These are phyloP conservation scores for Aspergillus cejpii DNA, from an alignment of 2,329 filamentous ascomycete species.

Conservation along the genomic window DNA sequence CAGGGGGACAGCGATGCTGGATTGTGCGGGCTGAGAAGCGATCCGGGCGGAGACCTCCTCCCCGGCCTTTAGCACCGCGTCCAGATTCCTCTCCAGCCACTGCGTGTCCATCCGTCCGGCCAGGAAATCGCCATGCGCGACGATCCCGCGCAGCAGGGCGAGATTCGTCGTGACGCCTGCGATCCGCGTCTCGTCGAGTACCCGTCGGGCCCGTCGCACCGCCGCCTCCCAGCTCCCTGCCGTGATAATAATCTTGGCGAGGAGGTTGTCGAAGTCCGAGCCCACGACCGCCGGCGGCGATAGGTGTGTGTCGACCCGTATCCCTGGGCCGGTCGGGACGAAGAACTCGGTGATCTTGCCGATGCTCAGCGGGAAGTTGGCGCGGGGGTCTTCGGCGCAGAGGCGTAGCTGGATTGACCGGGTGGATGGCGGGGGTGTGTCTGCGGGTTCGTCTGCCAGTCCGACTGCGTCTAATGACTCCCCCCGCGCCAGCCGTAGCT, in stretches of 20 bases:
- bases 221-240: conserved; percentile 48
- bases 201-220: conserved; percentile 50
- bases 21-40: conserved; percentile 10
- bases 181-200: conserved; percentile 52
- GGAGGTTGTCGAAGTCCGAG: conserved; percentile 53
- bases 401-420: conserved; percentile 51
- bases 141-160: conserved; percentile 49
- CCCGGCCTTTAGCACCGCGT: conserved; percentile 34
- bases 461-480: conserved; percentile 35
- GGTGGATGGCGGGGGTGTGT: too few relatives aligned
- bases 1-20: not conserved
- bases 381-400: conserved; percentile 51
- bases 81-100: conserved; percentile 51
- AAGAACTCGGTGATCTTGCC: conserved; percentile 52
- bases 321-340: conserved; percentile 53
- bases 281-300: conserved; percentile 42
- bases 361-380: conserved; percentile 52
- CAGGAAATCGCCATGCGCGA: conserved; percentile 47
- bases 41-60: conserved; percentile 22
- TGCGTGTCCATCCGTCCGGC: conserved; percentile 47
- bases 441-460: too few relatives aligned
- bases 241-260: conserved; percentile 55
- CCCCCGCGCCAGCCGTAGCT: conserved; percentile 51
- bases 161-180: conserved; percentile 55
- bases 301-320: conserved; percentile 53